Conservation (phyloP, 768 basidiomycete species). For the Russula vinacea region DNA sequence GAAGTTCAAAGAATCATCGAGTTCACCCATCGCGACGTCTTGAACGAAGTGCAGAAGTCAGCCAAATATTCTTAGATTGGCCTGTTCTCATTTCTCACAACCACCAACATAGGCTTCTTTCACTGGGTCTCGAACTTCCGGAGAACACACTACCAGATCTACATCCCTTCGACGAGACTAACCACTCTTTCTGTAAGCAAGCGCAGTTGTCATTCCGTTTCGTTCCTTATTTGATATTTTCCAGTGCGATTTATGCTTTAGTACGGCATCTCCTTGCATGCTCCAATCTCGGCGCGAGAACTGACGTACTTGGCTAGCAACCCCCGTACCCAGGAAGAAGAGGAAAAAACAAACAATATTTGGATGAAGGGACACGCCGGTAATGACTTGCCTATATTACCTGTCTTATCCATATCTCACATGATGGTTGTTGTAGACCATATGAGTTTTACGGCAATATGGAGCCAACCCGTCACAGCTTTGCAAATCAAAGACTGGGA, state of each 20-base stretch:
- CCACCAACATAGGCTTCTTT: conserved; percentile 42
- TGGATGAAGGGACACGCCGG: conserved; percentile 43
- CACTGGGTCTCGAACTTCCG: conserved; percentile 51
- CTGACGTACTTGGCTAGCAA: conserved; percentile 32
- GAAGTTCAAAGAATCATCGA: conserved; percentile 51
- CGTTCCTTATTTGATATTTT: background rate
- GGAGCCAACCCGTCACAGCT: conserved; percentile 41
- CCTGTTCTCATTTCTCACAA: background rate
- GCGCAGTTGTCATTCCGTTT: background rate
- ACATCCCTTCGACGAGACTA: conserved; percentile 42
- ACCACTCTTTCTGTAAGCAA: conserved; percentile 29
- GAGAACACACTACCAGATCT: conserved; percentile 51
- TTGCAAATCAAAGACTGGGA: conserved; percentile 40
- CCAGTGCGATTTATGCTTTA: conserved; percentile 67
- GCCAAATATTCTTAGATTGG: conserved; percentile 43
- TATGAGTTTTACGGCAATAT: conserved; percentile 39
- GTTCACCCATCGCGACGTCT: conserved; percentile 51
- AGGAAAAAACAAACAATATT: conserved; percentile 35
- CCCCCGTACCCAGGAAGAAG: conserved; percentile 38
- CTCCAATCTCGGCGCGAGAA: background rate
- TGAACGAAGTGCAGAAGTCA: conserved; percentile 38
- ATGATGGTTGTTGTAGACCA: conserved; percentile 32
- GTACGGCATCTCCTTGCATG: conserved; percentile 36
- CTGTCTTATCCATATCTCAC: background rate
- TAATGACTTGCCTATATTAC: conserved; percentile 12